These are phyloP conservation scores for Pseudoperonospora humuli DNA, from an alignment of 352 stramenopile species.

Conservation along the genomic window DNA sequence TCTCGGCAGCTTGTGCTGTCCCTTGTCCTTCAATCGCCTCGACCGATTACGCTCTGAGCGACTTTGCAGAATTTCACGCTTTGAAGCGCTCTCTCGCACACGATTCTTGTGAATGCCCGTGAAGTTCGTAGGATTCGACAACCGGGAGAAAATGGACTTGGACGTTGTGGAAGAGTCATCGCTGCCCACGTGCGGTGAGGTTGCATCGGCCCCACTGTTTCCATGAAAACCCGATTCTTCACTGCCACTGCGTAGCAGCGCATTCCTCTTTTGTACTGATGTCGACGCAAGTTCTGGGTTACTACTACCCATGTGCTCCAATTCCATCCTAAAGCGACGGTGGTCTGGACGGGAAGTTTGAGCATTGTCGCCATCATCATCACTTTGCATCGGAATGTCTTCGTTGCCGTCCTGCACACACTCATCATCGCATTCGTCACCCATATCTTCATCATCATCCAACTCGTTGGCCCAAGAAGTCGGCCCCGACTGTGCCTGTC, in stretches of 20 bases:
- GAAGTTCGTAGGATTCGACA: slow-evolving; percentile 84
- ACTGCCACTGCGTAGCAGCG: slow-evolving; percentile 19
- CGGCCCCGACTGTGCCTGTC: slow-evolving; percentile 20
- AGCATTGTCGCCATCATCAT: slow-evolving; percentile 27
- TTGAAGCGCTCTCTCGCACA: slow-evolving; percentile 65
- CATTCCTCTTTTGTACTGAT: slow-evolving; percentile 32
- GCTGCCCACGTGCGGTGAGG: slow-evolving; percentile 44
- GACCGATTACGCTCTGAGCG: slow-evolving; percentile 65
- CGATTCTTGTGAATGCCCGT: slow-evolving; percentile 86
- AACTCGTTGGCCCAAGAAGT: slow-evolving; percentile 70
- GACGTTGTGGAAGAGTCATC: slow-evolving; percentile 52
- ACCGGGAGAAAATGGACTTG: slow-evolving; percentile 74
- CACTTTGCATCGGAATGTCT: slow-evolving; percentile 48
- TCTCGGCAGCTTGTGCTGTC: slow-evolving; percentile 37
- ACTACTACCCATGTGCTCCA: slow-evolving; percentile 34
- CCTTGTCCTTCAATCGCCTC: slow-evolving; percentile 61
- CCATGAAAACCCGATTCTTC: slow-evolving; percentile 26
- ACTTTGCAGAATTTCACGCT: slow-evolving; percentile 73
- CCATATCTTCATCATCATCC: slow-evolving; percentile 58
- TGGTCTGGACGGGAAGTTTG: slow-evolving; percentile 16
- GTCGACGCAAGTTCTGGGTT: slow-evolving; percentile 33
- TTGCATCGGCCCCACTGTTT: slow-evolving; percentile 27
- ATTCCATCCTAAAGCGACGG: slow-evolving; percentile 49
- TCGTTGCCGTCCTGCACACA: slow-evolving; percentile 32
- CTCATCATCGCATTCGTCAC: slow-evolving; percentile 28